Base-by-base conservation (phyloP, 2,329 filamentous ascomycete genomes). In the Alternaria rosae region DNA sequence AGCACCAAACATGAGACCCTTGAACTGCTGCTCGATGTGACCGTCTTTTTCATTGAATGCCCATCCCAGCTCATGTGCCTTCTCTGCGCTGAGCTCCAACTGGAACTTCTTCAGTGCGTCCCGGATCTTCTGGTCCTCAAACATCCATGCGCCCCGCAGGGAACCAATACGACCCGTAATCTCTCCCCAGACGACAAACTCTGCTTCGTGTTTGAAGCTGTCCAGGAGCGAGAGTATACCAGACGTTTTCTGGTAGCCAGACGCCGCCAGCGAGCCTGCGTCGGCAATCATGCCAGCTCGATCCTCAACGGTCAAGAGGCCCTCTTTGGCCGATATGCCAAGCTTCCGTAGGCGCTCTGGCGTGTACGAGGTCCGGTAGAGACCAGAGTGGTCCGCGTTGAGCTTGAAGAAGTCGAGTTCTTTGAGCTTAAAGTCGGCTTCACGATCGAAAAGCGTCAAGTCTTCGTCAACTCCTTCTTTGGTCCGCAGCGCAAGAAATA, bases 171-270 rank as follows among this genome's bases (percentile, higher is more conserved):
- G 90, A 47, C 91, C 87, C 52, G 93, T 87, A 61, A 98, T 92
- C 79, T 97, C 94, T 69, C 92, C 93, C 94, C 94, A 98, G 4
- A 98, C 94, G 41, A 97, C 92, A 69, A 93, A 97, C 73, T 97
- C 92, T 1, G 89, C 85, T 82, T 98, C 94, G 64, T 81, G 84
- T 74, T 90, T 88, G 76, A 98, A 95, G 52, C 91, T 90, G 78
- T 96, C 92, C 57, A 98, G 85, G 13, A 98, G 85, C 56, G 91
- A 93, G 44, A 98, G 82, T 54, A 97, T 86, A 12, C 93, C 93
- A 15, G 94, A 97, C 0, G 94, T 97, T 85, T 92, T 96, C 79
- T 97, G 92, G 79, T 97, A 97, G 30, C 94, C 94, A 50, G 94
- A 95, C 35, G 92, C 88, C 55, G 94, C 92, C 70, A 98, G 85